Evolutionary conservation across 345 rosid genomes (phyloP), one percentile per base, ranked within the genome.

Genomic region (Melastoma malabathricum): DNA sequence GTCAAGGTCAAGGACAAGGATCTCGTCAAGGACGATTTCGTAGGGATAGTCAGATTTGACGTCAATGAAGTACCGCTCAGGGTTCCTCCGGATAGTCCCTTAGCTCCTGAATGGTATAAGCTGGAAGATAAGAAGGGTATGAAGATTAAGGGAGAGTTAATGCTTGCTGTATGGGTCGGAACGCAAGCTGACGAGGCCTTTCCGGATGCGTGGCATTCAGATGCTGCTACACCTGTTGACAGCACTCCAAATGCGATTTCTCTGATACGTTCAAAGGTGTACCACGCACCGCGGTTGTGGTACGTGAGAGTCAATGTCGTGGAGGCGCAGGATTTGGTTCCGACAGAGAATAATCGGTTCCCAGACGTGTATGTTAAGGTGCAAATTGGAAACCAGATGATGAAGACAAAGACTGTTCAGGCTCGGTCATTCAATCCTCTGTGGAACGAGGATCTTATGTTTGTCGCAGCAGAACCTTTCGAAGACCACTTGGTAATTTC

Each of bases 151-250:
- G 94, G 99, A 16, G 97, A 93, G 54, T 60, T 93, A 55, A 93
- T 93, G 97, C 77, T 93, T 3, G 97, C 99, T 18, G 94, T 93
- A 41, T 93, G 99, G 99, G 81, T 93, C 41, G 99, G 97, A 55
- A 93, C 99, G 22, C 99, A 88, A 62, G 97, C 99, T 1, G 95
- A 92, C 66, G 97, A 92, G 76, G 84, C 99, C 15, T 88, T 92
- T 72, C 78, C 99, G 0, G 99, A 93, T 55, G 95, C 97, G 13
- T 88, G 97, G 95, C 99, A 93, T 70, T 93, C 99, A 7, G 99
- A 93, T 79, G 86, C 99, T 6, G 95, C 89, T 43, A 78, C 72
- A 17, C 73, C 97, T 2, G 70, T 85, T 17, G 77, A 83, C 63
- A 80, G 83, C 55, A 46, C 80, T 34, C 77, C 88, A 6, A 67